Conservation (phyloP, 1,284 basidiomycete species). For the Cryptococcus jaspeensis region DNA sequence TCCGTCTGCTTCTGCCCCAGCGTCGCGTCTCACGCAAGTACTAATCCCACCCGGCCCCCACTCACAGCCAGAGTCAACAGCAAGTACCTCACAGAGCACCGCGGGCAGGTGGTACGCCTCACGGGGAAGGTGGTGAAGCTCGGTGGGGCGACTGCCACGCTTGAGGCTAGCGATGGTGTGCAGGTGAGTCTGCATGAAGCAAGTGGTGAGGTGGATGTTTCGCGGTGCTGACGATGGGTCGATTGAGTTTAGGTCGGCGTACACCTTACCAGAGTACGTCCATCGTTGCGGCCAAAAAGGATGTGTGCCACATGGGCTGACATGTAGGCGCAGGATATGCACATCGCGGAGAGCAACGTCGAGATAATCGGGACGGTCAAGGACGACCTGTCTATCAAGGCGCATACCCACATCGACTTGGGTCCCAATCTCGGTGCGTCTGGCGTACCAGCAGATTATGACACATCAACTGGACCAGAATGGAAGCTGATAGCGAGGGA, state of each 20-base stretch:
- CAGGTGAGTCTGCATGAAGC: conserved; percentile 49
- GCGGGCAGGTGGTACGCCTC: conserved; percentile 63
- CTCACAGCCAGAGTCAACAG: conserved; percentile 45
- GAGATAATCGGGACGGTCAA: conserved; percentile 73
- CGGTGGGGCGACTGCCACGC: conserved; percentile 59
- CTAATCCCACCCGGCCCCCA: background rate
- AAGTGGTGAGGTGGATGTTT: too few species aligned
- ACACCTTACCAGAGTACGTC: conserved; percentile 55
- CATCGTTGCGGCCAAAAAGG: background rate
- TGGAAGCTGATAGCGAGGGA: background rate
- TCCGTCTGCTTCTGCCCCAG: background rate
- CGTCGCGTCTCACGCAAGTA: background rate
- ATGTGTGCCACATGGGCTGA: conserved; percentile 9
- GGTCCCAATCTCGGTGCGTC: conserved; percentile 67
- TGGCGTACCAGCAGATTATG: background rate
- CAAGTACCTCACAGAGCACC: conserved; percentile 33
- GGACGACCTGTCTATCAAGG: conserved; percentile 63
- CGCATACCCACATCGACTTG: conserved; percentile 62
- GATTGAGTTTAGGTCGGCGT: conserved; percentile 56
- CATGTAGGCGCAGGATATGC: conserved; percentile 52
- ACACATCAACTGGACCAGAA: background rate
- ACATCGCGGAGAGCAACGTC: conserved; percentile 60
- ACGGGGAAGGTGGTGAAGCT: conserved; percentile 67
- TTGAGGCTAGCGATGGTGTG: conserved; percentile 70
- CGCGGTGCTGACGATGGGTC: too few species aligned